Evolutionary conservation across 768 basidiomycete genomes (phyloP).

Genomic region (Hericium alpestre): DNA sequence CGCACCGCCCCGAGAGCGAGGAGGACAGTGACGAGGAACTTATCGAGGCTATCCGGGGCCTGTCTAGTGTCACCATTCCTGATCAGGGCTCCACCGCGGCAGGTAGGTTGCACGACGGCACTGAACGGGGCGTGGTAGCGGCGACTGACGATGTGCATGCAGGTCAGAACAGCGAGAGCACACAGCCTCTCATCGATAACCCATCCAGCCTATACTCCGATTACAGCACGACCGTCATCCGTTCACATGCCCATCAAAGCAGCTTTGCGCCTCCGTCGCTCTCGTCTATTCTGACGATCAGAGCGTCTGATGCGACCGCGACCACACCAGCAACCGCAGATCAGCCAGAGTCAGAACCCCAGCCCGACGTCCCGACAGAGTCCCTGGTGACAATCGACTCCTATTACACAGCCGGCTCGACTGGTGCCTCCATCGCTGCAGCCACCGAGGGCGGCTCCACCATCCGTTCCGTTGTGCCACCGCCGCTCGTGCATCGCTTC

Average conservation of each 20-base stretch:
- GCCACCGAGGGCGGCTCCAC: conserved; percentile 77
- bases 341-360: conserved; percentile 3
- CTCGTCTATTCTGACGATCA: conserved; percentile 45
- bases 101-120: neutral
- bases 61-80: conserved; percentile 41
- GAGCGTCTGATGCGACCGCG: conserved; percentile 25
- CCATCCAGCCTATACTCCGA: conserved; percentile 37
- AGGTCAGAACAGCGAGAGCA: conserved; percentile 33
- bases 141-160: neutral
- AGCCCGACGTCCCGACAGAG: conserved; percentile 18
- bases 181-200: conserved; percentile 44
- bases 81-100: conserved; percentile 19
- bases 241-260: conserved; percentile 29
- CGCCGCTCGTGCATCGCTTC: conserved; percentile 70
- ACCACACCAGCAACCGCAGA: conserved; percentile 5
- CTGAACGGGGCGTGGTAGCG: too few relatives aligned
- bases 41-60: conserved; percentile 44
- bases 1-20: conserved; percentile 25
- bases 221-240: conserved; percentile 65
- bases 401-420: conserved; percentile 52
- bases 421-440: conserved; percentile 39
- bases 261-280: conserved; percentile 17
- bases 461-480: conserved; percentile 32
- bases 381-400: conserved; percentile 52
- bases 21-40: conserved; percentile 65